These are phyloP conservation scores for Fusarium camptoceras DNA, from an alignment of 2,329 filamentous ascomycete genomes.

Conservation along the genomic window DNA sequence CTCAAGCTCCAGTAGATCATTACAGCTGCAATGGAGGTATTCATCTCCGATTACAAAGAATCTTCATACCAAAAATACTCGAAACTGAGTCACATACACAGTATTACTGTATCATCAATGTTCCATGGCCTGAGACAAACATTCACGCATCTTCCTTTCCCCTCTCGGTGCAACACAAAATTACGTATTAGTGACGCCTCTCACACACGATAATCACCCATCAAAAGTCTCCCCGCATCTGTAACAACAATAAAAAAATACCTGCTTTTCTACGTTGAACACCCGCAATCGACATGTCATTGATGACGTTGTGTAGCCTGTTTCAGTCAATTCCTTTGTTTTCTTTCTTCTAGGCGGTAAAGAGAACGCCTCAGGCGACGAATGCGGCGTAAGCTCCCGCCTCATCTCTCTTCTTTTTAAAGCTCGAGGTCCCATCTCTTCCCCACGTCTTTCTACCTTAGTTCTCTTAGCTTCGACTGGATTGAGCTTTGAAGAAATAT, in stretches of 20 bases:
- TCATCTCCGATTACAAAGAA: neutral
- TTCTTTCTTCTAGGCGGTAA: neutral
- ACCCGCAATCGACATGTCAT: constrained; percentile 45
- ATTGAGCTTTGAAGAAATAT: neutral
- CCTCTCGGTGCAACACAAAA: constrained; percentile 21
- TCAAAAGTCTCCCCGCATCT: constrained; percentile 30
- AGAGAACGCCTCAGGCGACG: constrained; percentile 26
- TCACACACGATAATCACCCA: constrained; percentile 11
- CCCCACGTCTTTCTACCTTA: neutral
- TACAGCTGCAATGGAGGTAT: neutral
- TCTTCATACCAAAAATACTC: neutral
- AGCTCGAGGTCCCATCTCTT: constrained; percentile 10
- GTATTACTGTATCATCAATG: neutral
- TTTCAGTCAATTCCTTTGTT: constrained; percentile 6
- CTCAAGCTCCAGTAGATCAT: neutral
- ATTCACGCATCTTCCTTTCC: neutral
- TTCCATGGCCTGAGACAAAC: constrained; percentile 9
- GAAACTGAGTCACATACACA: neutral
- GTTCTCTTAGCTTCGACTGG: constrained; percentile 6
- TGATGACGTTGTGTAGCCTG: constrained; percentile 41
- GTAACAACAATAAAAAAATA: constrained; percentile 19
- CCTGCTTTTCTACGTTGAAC: constrained; percentile 32
- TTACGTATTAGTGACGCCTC: constrained; percentile 46
- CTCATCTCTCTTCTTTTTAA: constrained; percentile 23
- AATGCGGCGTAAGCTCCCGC: constrained; percentile 28